Base-by-base conservation (phyloP, 176 grass and related monocot genomes). In the Cymbopogon citratus region DNA sequence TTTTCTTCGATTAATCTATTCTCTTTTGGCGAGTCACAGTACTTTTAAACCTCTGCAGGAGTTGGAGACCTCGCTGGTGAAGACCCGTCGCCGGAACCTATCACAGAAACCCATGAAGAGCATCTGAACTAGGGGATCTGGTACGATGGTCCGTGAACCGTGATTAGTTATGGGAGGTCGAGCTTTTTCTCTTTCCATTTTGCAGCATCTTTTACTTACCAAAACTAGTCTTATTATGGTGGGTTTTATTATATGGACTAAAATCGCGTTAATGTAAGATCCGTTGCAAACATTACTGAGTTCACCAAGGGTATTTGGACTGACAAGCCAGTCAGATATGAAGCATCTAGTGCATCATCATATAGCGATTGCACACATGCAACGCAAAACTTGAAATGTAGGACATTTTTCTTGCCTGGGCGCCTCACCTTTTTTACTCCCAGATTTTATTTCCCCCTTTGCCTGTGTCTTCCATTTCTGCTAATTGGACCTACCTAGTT, bases 31-130 rank as follows among this genome's bases (percentile, higher is more conserved):
- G 63, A 45, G 33, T 67, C 56, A 71, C 31, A 68, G 35, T 46
- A 19, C 11, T 49, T 64, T 69, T n/a, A 48, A 61, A 35, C 9
- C 3, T 54, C 16, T 48, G n/a, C 80, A 97, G 94, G 91, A 97
- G 45, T 76, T 93, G 87, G 94, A 91, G 81, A 85, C 83, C 27
- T 68, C 84, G 23, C 81, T 93, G 59, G 89, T 84, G 12, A 97
- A 97, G 87, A 91, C 48, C 5, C 91, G 94, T 10, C 81, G 81
- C 34, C 81, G 84, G 54, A 88, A 97, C 79, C 92, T 84, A 3
- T 89, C 94, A 2, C 90, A 87, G 79, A 94, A 94, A 75, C 87
- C 78, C 45, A 86, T 97, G 91, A 97, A 93, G 84, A 91, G 84
- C 80, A 80, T 85, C 65, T 91, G 74, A 83, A 85, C 5, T 86